Evolutionary conservation across 768 basidiomycete species (phyloP).

Genomic region (Wakefieldia striispora): DNA sequence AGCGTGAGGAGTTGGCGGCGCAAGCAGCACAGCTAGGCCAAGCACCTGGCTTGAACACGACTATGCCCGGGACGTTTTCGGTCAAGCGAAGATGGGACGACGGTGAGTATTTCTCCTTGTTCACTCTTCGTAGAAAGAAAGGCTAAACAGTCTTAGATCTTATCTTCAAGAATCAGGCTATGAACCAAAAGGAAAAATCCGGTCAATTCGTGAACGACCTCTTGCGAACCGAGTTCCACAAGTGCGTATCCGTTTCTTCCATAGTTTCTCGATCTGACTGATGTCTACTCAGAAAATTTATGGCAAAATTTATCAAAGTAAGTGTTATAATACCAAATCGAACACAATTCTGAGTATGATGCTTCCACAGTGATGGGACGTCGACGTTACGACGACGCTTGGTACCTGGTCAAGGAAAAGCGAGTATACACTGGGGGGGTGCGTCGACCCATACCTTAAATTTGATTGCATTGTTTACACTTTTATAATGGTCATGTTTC

Average conservation of each 20-base stretch:
- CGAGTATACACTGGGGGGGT: too few species aligned
- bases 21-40: constrained; percentile 72
- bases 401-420: too few species aligned
- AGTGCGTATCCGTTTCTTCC: constrained; percentile 48
- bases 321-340: neutral
- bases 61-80: constrained; percentile 78
- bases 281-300: constrained; percentile 66
- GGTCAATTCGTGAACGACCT: constrained; percentile 95
- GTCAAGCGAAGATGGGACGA: constrained; percentile 97
- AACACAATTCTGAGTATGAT: neutral
- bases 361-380: constrained; percentile 5
- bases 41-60: constrained; percentile 68
- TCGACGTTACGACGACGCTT: too few species aligned
- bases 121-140: neutral
- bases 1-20: constrained; percentile 67
- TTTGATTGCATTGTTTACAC: too few species aligned
- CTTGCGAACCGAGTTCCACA: constrained; percentile 90
- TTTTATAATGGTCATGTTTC: too few species aligned
- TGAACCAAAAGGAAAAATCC: constrained; percentile 56
- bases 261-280: constrained; percentile 10
- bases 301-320: constrained; percentile 89
- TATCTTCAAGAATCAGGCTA: constrained; percentile 98
- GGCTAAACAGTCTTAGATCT: constrained; percentile 54
- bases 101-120: constrained; percentile 46
- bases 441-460: too few species aligned